Evolutionary conservation across 2,329 filamentous ascomycete genomes (phyloP).

Genomic region (Epichloe bromicola): DNA sequence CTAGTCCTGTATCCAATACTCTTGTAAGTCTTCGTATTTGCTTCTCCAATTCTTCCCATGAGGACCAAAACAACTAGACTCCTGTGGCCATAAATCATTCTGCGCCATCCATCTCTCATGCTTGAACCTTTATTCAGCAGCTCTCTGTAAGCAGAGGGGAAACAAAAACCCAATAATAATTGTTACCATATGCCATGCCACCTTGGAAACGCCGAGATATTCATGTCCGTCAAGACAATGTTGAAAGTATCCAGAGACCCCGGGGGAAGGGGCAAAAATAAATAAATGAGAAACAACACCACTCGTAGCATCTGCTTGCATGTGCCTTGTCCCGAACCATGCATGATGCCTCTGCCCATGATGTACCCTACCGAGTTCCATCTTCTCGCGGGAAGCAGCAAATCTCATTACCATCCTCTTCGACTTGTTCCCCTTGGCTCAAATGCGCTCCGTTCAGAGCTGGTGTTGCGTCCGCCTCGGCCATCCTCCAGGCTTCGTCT

Average conservation of each 20-base stretch:
- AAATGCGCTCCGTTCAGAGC: slow-evolving; percentile 25
- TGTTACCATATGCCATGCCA: not conserved
- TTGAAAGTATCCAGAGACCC: not conserved
- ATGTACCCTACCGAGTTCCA: not conserved
- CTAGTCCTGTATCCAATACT: not conserved
- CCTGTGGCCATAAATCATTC: not conserved
- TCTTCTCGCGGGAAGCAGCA: not conserved
- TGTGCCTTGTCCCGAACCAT: not conserved
- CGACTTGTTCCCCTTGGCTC: slow-evolving; percentile 24
- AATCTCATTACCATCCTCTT: slow-evolving; percentile 22
- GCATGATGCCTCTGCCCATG: slow-evolving; percentile 1
- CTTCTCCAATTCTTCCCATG: not conserved
- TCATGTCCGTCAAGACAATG: not conserved
- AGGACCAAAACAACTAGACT: not conserved
- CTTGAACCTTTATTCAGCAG: not conserved
- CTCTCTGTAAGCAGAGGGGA: not conserved
- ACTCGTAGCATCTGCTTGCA: not conserved
- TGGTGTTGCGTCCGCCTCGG: slow-evolving; percentile 26
- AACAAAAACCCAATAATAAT: not conserved
- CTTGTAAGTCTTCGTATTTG: not conserved
- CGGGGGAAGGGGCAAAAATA: not conserved
- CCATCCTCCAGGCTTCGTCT: slow-evolving; percentile 47
- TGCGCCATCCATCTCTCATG: not conserved
- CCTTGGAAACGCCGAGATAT: not conserved
- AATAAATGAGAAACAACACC: not conserved